These are phyloP conservation scores for Sporobolomyces pararoseus DNA, from an alignment of 768 basidiomycete species.

Conservation along the genomic window DNA sequence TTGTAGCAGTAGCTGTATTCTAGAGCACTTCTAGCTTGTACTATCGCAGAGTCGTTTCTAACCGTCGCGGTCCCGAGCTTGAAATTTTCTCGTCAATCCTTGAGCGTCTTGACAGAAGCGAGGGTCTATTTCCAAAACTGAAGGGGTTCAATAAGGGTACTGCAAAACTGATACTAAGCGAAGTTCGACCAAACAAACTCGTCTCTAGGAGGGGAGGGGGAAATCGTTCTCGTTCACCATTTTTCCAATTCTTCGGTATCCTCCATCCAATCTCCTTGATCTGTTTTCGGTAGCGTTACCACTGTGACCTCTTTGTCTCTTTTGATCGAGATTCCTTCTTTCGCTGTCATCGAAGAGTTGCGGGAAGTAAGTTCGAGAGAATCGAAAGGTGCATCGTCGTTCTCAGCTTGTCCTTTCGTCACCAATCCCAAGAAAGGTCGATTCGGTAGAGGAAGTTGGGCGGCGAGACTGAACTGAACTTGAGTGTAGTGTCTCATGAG, in stretches of 20 bases:
- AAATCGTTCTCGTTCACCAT: no score
- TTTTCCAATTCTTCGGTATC: neutral
- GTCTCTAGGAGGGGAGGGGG: no score
- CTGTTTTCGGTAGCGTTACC: neutral
- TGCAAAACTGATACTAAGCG: no score
- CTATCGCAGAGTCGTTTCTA: no score
- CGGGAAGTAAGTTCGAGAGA: neutral
- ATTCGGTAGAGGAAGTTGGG: neutral
- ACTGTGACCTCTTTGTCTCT: neutral
- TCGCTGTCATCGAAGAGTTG: neutral
- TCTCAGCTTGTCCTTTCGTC: neutral
- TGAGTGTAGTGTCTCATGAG: conserved; percentile 2
- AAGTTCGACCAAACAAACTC: no score
- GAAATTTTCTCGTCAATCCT: no score
- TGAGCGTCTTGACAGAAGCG: no score
- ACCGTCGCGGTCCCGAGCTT: no score
- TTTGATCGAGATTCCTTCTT: neutral
- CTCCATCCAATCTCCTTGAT: neutral
- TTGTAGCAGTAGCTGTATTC: no score
- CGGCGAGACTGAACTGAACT: conserved; percentile 6
- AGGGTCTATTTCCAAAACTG: no score
- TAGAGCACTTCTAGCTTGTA: no score
- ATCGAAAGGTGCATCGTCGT: neutral
- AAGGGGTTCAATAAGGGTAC: no score
- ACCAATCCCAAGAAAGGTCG: neutral